Evolutionary conservation across 2,329 filamentous ascomycete genomes (phyloP).

Genomic region (Tolypocladium paradoxum): DNA sequence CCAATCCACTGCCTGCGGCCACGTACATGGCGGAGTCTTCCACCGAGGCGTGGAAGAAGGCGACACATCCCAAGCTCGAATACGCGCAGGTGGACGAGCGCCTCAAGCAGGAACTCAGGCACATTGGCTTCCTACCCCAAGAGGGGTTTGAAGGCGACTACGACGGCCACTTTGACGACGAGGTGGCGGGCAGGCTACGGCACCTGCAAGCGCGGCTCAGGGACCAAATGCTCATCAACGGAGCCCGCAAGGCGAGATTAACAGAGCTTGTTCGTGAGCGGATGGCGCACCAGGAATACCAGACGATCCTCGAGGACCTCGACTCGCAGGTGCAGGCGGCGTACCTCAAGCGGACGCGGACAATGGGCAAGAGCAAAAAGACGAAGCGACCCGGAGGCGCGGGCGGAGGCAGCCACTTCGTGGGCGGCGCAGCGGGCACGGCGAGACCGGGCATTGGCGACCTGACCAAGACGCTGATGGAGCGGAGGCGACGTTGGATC

Average conservation of each 20-base stretch:
- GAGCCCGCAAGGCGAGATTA: conserved; percentile 77
- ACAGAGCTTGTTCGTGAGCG: conserved; percentile 82
- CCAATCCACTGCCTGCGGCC: conserved; percentile 48
- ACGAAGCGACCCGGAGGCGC: conserved; percentile 70
- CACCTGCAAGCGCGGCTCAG: conserved; percentile 74
- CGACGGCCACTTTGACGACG: conserved; percentile 84
- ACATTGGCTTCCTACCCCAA: conserved; percentile 74
- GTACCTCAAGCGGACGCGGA: conserved; percentile 90
- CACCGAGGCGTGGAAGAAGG: conserved; percentile 68
- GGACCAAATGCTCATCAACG: conserved; percentile 77
- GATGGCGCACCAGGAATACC: conserved; percentile 94
- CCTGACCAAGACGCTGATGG: conserved; percentile 84
- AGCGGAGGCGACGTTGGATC: conserved; percentile 79
- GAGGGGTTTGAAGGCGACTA: conserved; percentile 62
- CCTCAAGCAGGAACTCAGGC: conserved; percentile 78
- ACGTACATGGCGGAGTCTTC: conserved; percentile 70
- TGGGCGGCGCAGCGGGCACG: conserved; percentile 50
- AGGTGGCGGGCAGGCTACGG: conserved; percentile 81
- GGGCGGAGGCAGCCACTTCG: conserved; percentile 56
- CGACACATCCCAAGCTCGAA: conserved; percentile 65
- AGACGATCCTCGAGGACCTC: conserved; percentile 91
- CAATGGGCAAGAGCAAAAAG: conserved; percentile 89
- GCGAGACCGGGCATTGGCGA: conserved; percentile 80
- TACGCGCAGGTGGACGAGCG: conserved; percentile 83
- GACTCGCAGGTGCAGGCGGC: conserved; percentile 91